These are phyloP conservation scores for Pythium vanterpoolii DNA, from an alignment of 352 stramenopile genomes.

Conservation along the genomic window DNA sequence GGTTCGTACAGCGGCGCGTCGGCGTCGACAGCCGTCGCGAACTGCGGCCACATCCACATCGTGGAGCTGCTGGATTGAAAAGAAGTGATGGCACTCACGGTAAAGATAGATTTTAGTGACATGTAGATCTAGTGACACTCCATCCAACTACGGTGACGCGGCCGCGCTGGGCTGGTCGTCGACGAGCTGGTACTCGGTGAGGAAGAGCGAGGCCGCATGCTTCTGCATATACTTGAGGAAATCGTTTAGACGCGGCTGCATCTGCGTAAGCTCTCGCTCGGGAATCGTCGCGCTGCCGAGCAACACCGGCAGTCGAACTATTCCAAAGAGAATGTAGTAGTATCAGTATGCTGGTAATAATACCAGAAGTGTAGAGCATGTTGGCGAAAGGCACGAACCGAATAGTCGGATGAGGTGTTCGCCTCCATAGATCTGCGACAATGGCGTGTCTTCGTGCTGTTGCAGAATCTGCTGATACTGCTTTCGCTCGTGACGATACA, in stretches of 20 bases:
- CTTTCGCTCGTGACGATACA: slow-evolving; percentile 89
- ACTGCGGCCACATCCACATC: slow-evolving; percentile 11
- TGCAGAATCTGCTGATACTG: slow-evolving; percentile 85
- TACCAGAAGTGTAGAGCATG: neutral
- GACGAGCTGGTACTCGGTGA: slow-evolving; percentile 58
- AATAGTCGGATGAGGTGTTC: slow-evolving; percentile 91
- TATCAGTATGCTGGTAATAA: neutral
- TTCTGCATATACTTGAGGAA: slow-evolving; percentile 86
- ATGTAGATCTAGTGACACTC: neutral
- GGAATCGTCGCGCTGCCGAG: slow-evolving; percentile 57
- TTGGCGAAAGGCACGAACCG: slow-evolving; percentile 40
- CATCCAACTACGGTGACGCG: slow-evolving; percentile 21
- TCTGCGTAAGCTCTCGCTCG: slow-evolving; percentile 53
- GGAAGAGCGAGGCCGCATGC: slow-evolving; percentile 63
- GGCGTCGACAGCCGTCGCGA: neutral
- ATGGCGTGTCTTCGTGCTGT: slow-evolving; percentile 47
- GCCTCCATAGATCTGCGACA: slow-evolving; percentile 90
- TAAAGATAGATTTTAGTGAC: slow-evolving; percentile 20
- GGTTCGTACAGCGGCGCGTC: slow-evolving; percentile 6
- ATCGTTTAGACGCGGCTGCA: slow-evolving; percentile 73
- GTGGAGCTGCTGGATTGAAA: neutral
- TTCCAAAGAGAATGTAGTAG: neutral
- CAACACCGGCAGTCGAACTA: slow-evolving; percentile 81
- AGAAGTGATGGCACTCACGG: too few species aligned
- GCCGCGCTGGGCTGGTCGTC: slow-evolving; percentile 48